Conservation (phyloP, 2,329 filamentous ascomycete genomes). For the Xylariaceae sp. region DNA sequence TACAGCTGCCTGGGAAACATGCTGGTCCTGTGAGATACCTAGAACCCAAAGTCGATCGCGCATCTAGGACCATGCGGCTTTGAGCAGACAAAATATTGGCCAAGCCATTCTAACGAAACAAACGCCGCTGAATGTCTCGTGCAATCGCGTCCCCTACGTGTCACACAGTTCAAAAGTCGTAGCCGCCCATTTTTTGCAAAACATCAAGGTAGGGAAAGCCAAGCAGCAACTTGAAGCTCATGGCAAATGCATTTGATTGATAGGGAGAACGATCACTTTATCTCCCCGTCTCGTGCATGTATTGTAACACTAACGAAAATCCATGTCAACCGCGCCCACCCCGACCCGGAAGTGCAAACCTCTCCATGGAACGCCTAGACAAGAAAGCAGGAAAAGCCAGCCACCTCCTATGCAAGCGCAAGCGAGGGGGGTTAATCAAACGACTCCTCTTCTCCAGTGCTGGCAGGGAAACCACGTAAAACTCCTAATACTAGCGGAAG, state of each 20-base stretch:
- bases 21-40: slow-evolving; percentile 2
- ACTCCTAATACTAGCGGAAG: slow-evolving; percentile 11
- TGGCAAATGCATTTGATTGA: slow-evolving; percentile 16
- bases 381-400: slow-evolving; percentile 5
- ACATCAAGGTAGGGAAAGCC: background rate
- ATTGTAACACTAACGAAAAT: slow-evolving; percentile 14
- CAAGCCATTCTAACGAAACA: background rate
- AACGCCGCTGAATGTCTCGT: background rate
- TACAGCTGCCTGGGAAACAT: slow-evolving; percentile 1
- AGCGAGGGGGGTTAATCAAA: slow-evolving; percentile 10
- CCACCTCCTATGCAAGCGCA: slow-evolving; percentile 25
- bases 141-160: background rate
- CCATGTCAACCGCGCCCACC: slow-evolving; percentile 11
- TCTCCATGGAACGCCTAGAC: slow-evolving; percentile 15
- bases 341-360: slow-evolving; percentile 12
- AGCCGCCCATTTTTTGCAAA: background rate
- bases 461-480: slow-evolving; percentile 12
- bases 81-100: background rate
- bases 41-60: background rate
- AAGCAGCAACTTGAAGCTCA: slow-evolving; percentile 7
- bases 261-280: slow-evolving; percentile 6
- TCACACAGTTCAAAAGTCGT: background rate
- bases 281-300: slow-evolving; percentile 4
- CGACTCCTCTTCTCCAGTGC: slow-evolving; percentile 42
- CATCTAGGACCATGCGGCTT: background rate